These are phyloP conservation scores for Dendrobium officinale DNA, from an alignment of 106 monocot species.

Conservation along the genomic window DNA sequence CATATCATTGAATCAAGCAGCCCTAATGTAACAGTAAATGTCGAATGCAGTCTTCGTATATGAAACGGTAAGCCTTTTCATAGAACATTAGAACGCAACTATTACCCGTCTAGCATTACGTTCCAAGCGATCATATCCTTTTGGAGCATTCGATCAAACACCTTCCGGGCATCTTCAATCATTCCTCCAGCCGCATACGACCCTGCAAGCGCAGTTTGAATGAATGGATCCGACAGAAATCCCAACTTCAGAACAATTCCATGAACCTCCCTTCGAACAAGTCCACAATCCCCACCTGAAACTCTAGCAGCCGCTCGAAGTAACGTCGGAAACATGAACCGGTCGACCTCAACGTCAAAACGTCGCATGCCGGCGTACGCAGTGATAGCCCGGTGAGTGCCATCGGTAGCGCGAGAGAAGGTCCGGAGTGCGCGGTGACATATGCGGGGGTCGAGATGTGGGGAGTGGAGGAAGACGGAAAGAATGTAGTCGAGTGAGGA, in stretches of 20 bases:
- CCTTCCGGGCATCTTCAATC: slow-evolving; percentile 33
- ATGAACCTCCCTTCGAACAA: slow-evolving; percentile 31
- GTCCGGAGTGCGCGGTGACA: slow-evolving; percentile 36
- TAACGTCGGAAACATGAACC: slow-evolving; percentile 49
- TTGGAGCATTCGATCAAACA: slow-evolving; percentile 67
- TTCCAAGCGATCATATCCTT: slow-evolving; percentile 78
- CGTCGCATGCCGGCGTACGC: slow-evolving; percentile 39
- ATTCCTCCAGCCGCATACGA: slow-evolving; percentile 26
- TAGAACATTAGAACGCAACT: background rate
- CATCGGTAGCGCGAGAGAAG: slow-evolving; percentile 23
- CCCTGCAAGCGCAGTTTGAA: slow-evolving; percentile 57
- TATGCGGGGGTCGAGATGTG: slow-evolving; percentile 23
- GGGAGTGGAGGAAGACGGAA: slow-evolving; percentile 35
- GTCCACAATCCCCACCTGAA: background rate
- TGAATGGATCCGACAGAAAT: slow-evolving; percentile 46
- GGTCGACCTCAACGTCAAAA: slow-evolving; percentile 21
- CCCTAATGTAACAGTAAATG: too few relatives aligned
- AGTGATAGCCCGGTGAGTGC: slow-evolving; percentile 21
- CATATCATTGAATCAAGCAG: too few relatives aligned
- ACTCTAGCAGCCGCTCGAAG: slow-evolving; percentile 31
- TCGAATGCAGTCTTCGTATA: too few relatives aligned
- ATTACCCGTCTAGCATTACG: slow-evolving; percentile 77
- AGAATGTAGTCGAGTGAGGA: slow-evolving; percentile 48
- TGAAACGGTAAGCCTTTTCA: background rate
- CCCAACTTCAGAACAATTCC: slow-evolving; percentile 56